These are phyloP conservation scores for Primulina huaijiensis DNA, from an alignment of 257 asterid species.

Conservation along the genomic window DNA sequence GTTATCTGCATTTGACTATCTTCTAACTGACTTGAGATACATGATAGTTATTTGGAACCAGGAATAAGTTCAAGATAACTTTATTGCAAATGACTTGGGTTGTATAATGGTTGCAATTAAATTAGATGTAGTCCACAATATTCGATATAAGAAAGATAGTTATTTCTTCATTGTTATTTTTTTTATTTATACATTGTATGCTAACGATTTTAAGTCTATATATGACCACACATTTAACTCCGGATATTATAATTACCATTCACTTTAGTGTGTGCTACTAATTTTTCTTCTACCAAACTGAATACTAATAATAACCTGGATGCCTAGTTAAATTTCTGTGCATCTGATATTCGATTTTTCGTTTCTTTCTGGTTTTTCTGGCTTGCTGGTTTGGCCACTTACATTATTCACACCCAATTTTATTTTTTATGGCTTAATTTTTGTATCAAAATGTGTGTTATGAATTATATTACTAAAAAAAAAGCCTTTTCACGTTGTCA, in stretches of 20 bases:
- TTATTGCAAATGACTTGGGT: not conserved
- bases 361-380: not conserved
- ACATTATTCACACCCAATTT: not conserved
- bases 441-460: no score
- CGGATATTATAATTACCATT: not conserved
- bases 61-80: not conserved
- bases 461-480: not conserved
- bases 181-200: not conserved
- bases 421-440: not conserved
- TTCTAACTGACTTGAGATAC: not conserved
- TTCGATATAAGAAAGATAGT: no score
- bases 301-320: not conserved
- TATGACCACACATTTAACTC: not conserved
- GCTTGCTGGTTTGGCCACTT: not conserved
- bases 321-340: not conserved
- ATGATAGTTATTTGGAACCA: not conserved
- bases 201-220: not conserved
- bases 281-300: not conserved
- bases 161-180: not conserved
- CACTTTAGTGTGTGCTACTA: not conserved
- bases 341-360: not conserved
- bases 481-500: not conserved
- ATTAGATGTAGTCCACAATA: not conserved
- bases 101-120: not conserved
- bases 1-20: not conserved